These are phyloP conservation scores for Xylaria bambusicola DNA, from an alignment of 495 filamentous ascomycete genomes.

Conservation along the genomic window DNA sequence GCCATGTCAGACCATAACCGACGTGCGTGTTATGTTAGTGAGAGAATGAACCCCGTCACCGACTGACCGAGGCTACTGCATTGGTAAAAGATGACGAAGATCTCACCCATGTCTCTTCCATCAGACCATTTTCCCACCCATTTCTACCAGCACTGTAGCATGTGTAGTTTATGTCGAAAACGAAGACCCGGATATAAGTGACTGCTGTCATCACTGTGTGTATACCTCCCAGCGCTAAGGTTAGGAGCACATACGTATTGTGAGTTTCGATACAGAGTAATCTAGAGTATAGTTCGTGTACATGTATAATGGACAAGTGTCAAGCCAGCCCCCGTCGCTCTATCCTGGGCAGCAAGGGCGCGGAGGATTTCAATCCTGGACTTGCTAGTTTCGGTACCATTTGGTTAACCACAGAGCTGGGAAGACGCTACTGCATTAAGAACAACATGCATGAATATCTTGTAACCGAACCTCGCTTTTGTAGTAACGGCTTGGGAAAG, in stretches of 20 bases:
- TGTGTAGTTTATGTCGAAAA: not conserved
- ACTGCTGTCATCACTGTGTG: not conserved
- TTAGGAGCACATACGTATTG: not conserved
- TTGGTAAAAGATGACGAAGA: not conserved
- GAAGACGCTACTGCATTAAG: constrained; percentile 10
- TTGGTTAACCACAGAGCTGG: constrained; percentile 2
- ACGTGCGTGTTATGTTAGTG: not conserved
- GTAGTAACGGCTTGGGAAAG: not conserved
- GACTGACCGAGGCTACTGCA: constrained; percentile 9
- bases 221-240: not conserved
- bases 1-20: not conserved
- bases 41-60: constrained; percentile 7
- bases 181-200: not conserved
- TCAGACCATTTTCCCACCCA: not conserved
- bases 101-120: constrained; percentile 4
- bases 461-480: not conserved
- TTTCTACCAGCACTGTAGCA: no score
- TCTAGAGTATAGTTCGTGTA: not conserved
- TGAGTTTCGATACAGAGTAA: not conserved
- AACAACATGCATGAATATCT: not conserved
- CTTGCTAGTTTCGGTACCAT: not conserved
- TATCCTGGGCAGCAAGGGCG: not conserved
- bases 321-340: not conserved
- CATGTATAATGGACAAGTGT: not conserved
- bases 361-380: constrained; percentile 8